Evolutionary conservation across 148 eudicot genomes (phyloP).

Genomic region (Mesembryanthemum crystallinum): DNA sequence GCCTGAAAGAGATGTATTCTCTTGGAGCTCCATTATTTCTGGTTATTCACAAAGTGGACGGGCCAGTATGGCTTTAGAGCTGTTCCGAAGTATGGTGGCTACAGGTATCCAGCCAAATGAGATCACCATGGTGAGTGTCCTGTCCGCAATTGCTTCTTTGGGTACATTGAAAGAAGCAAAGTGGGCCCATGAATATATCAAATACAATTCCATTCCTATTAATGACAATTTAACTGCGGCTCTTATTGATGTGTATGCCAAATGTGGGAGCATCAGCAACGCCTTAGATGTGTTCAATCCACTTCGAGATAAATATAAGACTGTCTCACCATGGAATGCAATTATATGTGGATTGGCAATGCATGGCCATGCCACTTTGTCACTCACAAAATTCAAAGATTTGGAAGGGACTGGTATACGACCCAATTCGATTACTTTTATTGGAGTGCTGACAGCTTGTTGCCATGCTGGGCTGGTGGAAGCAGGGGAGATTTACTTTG

Average conservation of each 20-base stretch:
- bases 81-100: slow-evolving; percentile 65
- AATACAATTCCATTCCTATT: slow-evolving; percentile 47
- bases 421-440: slow-evolving; percentile 69
- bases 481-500: slow-evolving; percentile 53
- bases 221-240: slow-evolving; percentile 76
- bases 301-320: slow-evolving; percentile 32
- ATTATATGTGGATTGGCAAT: slow-evolving; percentile 76
- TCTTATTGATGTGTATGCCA: slow-evolving; percentile 80
- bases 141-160: slow-evolving; percentile 66
- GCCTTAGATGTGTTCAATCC: slow-evolving; percentile 60
- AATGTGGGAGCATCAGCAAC: slow-evolving; percentile 69
- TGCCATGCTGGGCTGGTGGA: slow-evolving; percentile 85
- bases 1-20: slow-evolving; percentile 69
- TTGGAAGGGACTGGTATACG: slow-evolving; percentile 45
- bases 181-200: slow-evolving; percentile 62
- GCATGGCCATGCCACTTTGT: slow-evolving; percentile 71
- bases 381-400: slow-evolving; percentile 49
- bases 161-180: slow-evolving; percentile 59
- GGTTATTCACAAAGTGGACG: slow-evolving; percentile 68
- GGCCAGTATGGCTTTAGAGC: slow-evolving; percentile 51
- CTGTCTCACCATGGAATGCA: slow-evolving; percentile 86
- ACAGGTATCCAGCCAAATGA: slow-evolving; percentile 62
- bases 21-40: slow-evolving; percentile 90
- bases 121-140: slow-evolving; percentile 81
- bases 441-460: slow-evolving; percentile 80